Base-by-base conservation (phyloP, 108 stramenopile species). In the Pseudonitzschia pungens region DNA sequence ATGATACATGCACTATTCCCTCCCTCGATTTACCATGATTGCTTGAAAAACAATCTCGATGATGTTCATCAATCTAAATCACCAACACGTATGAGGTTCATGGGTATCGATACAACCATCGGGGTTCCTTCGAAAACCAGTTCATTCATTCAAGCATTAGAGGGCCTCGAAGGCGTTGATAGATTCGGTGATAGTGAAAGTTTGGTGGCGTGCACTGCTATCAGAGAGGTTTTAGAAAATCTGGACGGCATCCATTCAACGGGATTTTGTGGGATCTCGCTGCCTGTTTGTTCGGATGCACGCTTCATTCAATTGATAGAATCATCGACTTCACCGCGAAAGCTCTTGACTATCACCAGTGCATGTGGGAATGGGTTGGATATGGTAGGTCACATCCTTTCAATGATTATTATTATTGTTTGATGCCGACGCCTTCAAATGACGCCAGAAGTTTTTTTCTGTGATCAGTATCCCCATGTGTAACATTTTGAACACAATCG, bases 341-440 rank as follows among this genome's bases (percentile, higher is more conserved):
- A 90, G 67, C 71, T 95, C 15, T 59, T 95, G 51, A 77, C 67
- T 27, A 82, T 95, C 33, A 85, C 83, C 48, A 83, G 79, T 26
- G 91, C 91, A 4, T 95, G 94, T 77, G 94, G 91, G 0, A 91
- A 92, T 8, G 94, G 94, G 9, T 71, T 95, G 0, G 94, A 95
- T 62, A 91, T 89, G 2, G 90, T 95, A 28, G 90, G 91, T 18
- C 6, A 36, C 36, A n/a, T n/a, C n/a, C n/a, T n/a, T n/a, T n/a
- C n/a, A n/a, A n/a, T n/a, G n/a, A n/a, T n/a, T n/a, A n/a, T n/a
- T n/a, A n/a, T n/a, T n/a, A n/a, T n/a, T n/a, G n/a, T n/a, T n/a
- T n/a, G n/a, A n/a, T n/a, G n/a, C n/a, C n/a, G n/a, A n/a, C n/a
- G n/a, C n/a, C n/a, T n/a, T n/a, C n/a, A n/a, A n/a, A n/a, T n/a